Base-by-base conservation (phyloP, 176 grass and related monocot genomes). In the Eragrostis nindensis region DNA sequence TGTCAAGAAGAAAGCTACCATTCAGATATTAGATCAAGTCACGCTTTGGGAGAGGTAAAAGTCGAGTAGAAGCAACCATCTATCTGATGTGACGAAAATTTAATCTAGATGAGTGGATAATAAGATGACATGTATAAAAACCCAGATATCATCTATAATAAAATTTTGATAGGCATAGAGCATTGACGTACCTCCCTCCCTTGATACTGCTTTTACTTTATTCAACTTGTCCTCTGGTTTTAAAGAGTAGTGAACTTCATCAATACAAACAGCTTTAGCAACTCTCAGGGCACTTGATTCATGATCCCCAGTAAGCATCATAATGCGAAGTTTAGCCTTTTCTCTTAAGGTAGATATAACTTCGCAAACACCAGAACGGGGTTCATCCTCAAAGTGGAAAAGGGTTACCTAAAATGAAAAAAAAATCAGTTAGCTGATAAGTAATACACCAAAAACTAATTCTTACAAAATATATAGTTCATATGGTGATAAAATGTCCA, bases 371-470 rank as follows among this genome's bases (percentile, higher is more conserved):
- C 90, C 88, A 69, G 74, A 18, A 21, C 92, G 87, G 8, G 95
- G 92, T 80, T 98, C 88, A 89, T 98, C 95, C 74, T 98, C 95
- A 87, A 98, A 94, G 82, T 98, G 95, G 76, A 98, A 98, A 70
- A 98, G 90, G 16, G 92, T 94, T 62, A 98, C 88, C 92, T 98
- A 70, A 84, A 81, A 79, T 47, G 11, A n/a, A n/a, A n/a, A 54
- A 41, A 11, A 56, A 19, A 38, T 11, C 56, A 80, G 11, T 36
- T 19, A 40, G 26, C 53, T 19, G 49, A 53, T 78, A 67, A 57
- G 70, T 57, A 82, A 80, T 69, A 61, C 41, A 69, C 16, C 39
- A 2, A 0, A 41, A 57, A 50, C 11, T 71, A 82, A 42, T 70
- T 45, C 26, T 67, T 68, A 48, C 12, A 62, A 19, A 84, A 54